phyloP scores from a whole-genome alignment of 2,329 filamentous ascomycete genomes.

The Pestalotiopsis sp. region DNA sequence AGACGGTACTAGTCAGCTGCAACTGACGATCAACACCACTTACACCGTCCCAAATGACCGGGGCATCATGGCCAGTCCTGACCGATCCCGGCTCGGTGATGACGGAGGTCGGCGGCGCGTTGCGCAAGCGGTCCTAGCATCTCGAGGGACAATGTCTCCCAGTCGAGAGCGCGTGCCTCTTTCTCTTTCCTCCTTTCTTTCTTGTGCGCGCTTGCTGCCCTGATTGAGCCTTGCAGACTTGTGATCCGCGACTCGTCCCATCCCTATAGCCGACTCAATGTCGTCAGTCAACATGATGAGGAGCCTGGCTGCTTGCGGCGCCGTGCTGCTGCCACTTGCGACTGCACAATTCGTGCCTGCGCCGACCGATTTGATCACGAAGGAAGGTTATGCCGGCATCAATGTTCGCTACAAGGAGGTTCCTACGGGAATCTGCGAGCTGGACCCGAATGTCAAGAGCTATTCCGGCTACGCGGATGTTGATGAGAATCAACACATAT shows the following conservation, averaged over 20 bases:
- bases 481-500: slow-evolving; percentile 39
- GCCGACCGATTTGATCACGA: slow-evolving; percentile 26
- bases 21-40: neutral
- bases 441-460: slow-evolving; percentile 40
- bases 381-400: slow-evolving; percentile 32
- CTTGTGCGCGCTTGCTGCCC: neutral
- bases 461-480: slow-evolving; percentile 45
- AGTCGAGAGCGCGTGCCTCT: neutral
- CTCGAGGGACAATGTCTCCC: neutral
- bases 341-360: slow-evolving; percentile 29
- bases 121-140: neutral
- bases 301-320: neutral
- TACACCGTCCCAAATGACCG: neutral
- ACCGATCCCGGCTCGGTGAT: neutral
- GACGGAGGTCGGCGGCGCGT: neutral
- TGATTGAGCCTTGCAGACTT: neutral
- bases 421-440: slow-evolving; percentile 45
- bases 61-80: neutral
- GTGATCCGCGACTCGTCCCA: neutral
- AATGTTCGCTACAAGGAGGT: slow-evolving; percentile 50
- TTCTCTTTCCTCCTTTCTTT: neutral
- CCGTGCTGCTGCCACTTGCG: neutral
- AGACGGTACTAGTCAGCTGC: neutral
- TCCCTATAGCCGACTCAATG: neutral
- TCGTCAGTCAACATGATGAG: neutral